Percentiles rank a stretch among this genome's conserved stretches.
Evolutionary conservation across 2,329 filamentous ascomycete genomes (phyloP).

Genomic region (Claviceps digitariae): DNA sequence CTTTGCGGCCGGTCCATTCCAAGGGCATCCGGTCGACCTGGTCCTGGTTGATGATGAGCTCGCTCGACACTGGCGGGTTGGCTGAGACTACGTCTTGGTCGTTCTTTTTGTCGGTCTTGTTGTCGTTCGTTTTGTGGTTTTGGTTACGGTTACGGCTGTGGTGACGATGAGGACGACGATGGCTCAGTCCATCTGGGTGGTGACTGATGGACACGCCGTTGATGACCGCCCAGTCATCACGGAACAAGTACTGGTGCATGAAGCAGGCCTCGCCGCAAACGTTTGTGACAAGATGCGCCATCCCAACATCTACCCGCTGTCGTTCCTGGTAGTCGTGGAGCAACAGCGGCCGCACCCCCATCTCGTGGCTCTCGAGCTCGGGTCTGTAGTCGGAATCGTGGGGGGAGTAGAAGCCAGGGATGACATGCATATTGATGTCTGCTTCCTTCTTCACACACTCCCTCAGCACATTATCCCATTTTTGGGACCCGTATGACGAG

Average conservation of each 20-base stretch:
- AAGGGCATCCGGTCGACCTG: constrained; percentile 18
- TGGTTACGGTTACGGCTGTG: not conserved
- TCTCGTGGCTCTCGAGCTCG: constrained; percentile 22
- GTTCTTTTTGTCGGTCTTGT: not conserved
- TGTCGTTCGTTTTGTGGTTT: not conserved
- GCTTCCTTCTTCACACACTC: constrained; percentile 24
- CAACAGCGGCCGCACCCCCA: constrained; percentile 26
- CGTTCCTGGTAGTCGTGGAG: constrained; percentile 26
- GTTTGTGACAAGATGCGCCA: constrained; percentile 27
- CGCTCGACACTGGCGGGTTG: constrained; percentile 11
- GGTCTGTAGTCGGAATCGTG: constrained; percentile 17
- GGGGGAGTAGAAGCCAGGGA: constrained; percentile 30
- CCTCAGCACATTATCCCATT: constrained; percentile 29
- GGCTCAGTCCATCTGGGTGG: constrained; percentile 24
- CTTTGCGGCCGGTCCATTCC: constrained; percentile 21
- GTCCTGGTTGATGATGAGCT: constrained; percentile 20
- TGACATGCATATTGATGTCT: constrained; percentile 24
- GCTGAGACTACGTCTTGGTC: not conserved
- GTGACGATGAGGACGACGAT: not conserved
- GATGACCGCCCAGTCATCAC: constrained; percentile 32
- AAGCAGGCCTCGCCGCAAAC: constrained; percentile 32
- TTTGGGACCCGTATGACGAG: constrained; percentile 11
- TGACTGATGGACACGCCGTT: constrained; percentile 32
- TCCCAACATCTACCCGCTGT: constrained; percentile 25
- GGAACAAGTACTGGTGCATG: constrained; percentile 32